Base-by-base conservation (phyloP, 2,329 filamentous ascomycete genomes). In the Ceratocystis papillata region DNA sequence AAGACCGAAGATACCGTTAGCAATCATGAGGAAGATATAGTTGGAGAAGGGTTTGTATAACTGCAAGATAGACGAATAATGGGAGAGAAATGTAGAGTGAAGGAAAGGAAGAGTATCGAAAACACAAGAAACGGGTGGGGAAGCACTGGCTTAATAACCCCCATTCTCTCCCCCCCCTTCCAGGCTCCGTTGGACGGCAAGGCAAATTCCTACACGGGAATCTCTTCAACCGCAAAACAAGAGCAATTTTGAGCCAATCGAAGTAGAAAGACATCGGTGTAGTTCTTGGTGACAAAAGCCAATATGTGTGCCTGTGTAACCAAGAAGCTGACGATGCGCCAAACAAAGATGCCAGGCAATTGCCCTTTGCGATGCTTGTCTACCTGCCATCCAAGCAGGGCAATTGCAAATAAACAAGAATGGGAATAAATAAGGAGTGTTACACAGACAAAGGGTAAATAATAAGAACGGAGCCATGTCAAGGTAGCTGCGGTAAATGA, bases 1-100 rank as follows among this genome's bases (percentile, higher is more conserved):
- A 20, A 25, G 57, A 15, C 44, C 41, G 45, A 46, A 48, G 25
- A 59, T 30, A 55, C 48, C 37, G 59, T 62, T 48, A 62, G 64
- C 15, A 53, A 57, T 30, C 33, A 55, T 55, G 59, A 28, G 33
- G 28, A 8, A 57, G 7, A n/a, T 4, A 30, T 15, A 10, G 15
- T 44, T 33, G 44, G 17, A 12, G 45, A 6, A 64, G 10, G 6
- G 15, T 3, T 15, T 45, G 30, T 7, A 33, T 2, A n/a, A 12
- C 22, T 48, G 61, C 2, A 15, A 15, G 45, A 25, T 6, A 22
- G 7, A 41, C 8, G n/a, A 30, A 30, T 33, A 64, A 25, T 12
- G 44, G 41, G 46, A 12, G 28, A 22, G 48, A 37, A 28, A 60
- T 33, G 33, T 37, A 25, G n/a, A 59, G 20, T 44, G 48, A 44